A percentile compares a stretch with the other conserved stretches of the same genome.
phyloP scores from a whole-genome alignment of 2,329 filamentous ascomycete species.

The Colletotrichum sp. region DNA sequence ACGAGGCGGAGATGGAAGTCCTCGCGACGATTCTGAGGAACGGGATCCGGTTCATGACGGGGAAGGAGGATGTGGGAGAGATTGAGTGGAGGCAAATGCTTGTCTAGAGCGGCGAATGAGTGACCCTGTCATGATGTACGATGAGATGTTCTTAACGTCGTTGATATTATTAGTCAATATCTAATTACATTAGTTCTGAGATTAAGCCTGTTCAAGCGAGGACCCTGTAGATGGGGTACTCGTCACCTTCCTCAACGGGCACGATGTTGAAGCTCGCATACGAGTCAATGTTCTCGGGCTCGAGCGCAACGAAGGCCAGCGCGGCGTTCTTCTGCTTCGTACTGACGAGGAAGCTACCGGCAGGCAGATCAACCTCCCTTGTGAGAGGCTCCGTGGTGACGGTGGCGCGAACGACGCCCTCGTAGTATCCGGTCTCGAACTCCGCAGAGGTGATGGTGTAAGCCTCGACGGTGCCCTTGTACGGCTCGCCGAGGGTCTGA shows the following conservation, averaged over 20 bases:
- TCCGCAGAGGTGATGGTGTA: constrained; percentile 27
- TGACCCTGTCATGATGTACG: not conserved
- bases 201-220: not conserved
- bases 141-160: not conserved
- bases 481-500: constrained; percentile 26
- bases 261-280: constrained; percentile 35
- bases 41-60: constrained; percentile 11
- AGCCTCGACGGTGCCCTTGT: constrained; percentile 31
- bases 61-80: not conserved
- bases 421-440: constrained; percentile 30
- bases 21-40: not conserved
- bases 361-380: constrained; percentile 27
- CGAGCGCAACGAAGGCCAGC: constrained; percentile 31
- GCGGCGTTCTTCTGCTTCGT: constrained; percentile 37
- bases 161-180: not conserved
- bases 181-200: not conserved
- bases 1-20: constrained; percentile 37
- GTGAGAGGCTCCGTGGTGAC: constrained; percentile 24
- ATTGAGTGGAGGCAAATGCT: constrained; percentile 7
- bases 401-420: constrained; percentile 30
- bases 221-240: constrained; percentile 35
- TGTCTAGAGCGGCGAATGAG: accelerated
- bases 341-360: constrained; percentile 34
- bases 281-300: constrained; percentile 39
- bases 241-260: constrained; percentile 30